Evolutionary conservation across 1,139 yeast species (phyloP).

Genomic region (Yamadazyma conglobata): DNA sequence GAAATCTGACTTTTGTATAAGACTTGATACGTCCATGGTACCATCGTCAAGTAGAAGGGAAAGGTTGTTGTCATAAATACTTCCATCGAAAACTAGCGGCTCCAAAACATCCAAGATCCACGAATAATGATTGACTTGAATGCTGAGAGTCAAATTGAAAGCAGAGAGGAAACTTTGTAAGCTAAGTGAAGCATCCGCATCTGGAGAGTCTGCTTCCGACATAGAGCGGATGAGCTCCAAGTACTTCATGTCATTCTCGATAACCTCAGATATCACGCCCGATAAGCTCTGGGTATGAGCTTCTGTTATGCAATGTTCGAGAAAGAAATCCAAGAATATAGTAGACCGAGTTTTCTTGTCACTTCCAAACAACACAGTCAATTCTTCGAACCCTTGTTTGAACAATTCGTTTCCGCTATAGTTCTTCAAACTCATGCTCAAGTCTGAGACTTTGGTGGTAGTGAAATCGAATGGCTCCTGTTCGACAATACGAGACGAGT

Average conservation of each 20-base stretch:
- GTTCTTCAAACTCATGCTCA: not conserved
- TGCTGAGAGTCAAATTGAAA: conserved; percentile 16
- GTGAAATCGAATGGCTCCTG: conserved; percentile 4
- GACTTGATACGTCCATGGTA: conserved; percentile 17
- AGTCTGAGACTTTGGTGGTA: conserved; percentile 3
- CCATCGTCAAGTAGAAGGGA: conserved; percentile 15
- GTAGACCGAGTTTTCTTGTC: conserved; percentile 3
- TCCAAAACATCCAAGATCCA: conserved; percentile 21
- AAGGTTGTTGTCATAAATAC: conserved; percentile 18
- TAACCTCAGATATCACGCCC: conserved; percentile 9
- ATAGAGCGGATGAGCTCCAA: no score
- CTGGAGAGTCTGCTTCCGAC: no score
- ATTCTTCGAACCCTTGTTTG: conserved; percentile 3
- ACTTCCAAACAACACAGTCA: conserved; percentile 5
- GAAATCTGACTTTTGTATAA: conserved; percentile 21
- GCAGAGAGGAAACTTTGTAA: conserved; percentile 6
- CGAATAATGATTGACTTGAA: conserved; percentile 20
- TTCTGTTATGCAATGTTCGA: conserved; percentile 6
- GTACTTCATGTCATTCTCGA: conserved; percentile 21
- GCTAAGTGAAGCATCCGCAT: not conserved
- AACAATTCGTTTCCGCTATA: conserved; percentile 1
- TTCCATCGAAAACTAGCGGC: conserved; percentile 15
- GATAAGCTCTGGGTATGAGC: conserved; percentile 9
- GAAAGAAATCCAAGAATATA: conserved; percentile 5
- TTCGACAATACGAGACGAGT: conserved; percentile 6